Conservation (phyloP, 306 rosid genomes). For the Spatholobus suberectus region DNA sequence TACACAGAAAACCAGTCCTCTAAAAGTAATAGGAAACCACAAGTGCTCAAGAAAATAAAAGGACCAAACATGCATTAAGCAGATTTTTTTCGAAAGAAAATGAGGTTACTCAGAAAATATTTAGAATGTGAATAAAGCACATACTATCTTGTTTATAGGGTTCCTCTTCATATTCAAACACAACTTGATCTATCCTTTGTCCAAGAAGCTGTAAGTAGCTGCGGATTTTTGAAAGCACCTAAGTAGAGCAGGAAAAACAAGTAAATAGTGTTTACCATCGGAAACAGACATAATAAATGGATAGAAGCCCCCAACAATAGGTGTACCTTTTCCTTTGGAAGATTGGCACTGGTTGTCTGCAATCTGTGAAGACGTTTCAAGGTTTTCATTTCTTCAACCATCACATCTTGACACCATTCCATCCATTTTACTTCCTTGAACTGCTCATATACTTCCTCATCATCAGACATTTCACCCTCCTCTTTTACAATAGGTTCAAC, state of each 20-base stretch:
- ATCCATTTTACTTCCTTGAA: constrained; percentile 98
- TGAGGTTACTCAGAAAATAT: background rate
- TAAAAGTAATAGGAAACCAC: too few species aligned
- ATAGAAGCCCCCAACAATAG: too few species aligned
- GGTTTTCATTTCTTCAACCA: constrained; percentile 81
- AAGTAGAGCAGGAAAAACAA: background rate
- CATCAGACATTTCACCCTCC: constrained; percentile 98
- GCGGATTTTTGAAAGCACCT: constrained; percentile 92
- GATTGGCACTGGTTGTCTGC: constrained; percentile 90
- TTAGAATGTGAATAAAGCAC: constrained; percentile 31
- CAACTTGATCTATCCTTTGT: constrained; percentile 84
- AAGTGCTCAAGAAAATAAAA: too few species aligned
- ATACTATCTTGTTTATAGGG: constrained; percentile 86
- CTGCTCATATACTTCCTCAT: constrained; percentile 94
- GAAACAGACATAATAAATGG: too few species aligned
- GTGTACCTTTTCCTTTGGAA: constrained; percentile 87
- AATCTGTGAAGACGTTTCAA: constrained; percentile 80
- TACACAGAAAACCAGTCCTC: background rate
- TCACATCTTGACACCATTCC: constrained; percentile 99
- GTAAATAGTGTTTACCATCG: background rate
- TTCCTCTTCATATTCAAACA: constrained; percentile 78
- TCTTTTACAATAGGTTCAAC: constrained; percentile 83
- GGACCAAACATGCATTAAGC: background rate
- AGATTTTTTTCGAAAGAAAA: background rate
- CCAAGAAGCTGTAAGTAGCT: constrained; percentile 94